phyloP scores from a whole-genome alignment of 768 basidiomycete species.

The Terana coerulea region DNA sequence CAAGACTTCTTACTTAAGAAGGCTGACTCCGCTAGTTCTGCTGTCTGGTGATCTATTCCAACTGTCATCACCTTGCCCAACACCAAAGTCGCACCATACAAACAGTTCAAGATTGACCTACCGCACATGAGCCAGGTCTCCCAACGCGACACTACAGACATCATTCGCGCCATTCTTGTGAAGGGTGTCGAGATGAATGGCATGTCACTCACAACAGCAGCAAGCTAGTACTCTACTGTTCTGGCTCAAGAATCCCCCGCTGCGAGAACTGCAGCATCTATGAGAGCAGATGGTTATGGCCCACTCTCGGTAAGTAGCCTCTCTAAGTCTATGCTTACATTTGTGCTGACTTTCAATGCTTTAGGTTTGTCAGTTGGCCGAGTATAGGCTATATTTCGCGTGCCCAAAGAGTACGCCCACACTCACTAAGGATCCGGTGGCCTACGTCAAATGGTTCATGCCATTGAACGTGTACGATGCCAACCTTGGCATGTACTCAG shows the following conservation, averaged over 20 bases:
- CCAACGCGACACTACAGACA: background rate
- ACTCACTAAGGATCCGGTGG: constrained; percentile 8
- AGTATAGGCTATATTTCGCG: constrained; percentile 1
- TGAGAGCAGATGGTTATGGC: no score
- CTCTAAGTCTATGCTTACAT: no score
- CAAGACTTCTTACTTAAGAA: background rate
- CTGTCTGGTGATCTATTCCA: background rate
- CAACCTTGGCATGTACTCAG: constrained; percentile 17
- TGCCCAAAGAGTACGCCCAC: background rate
- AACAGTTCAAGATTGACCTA: constrained; percentile 6
- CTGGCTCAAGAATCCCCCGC: no score
- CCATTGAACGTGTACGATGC: constrained; percentile 14
- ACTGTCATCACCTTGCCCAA: background rate
- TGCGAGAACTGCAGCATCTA: no score
- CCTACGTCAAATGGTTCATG: constrained; percentile 28
- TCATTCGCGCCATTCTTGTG: background rate
- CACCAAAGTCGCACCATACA: constrained; percentile 1
- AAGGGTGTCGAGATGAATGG: background rate
- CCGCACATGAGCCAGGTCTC: constrained; percentile 9
- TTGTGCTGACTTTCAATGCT: no score
- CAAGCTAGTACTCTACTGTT: constrained; percentile 6
- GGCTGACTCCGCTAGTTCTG: background rate
- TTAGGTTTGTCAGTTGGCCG: constrained; percentile 2
- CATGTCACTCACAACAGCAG: background rate
- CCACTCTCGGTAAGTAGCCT: no score